Percentiles rank a stretch among this genome's conserved stretches.
phyloP scores from a whole-genome alignment of 257 asterid species.

The Gynochthodes officinalis region DNA sequence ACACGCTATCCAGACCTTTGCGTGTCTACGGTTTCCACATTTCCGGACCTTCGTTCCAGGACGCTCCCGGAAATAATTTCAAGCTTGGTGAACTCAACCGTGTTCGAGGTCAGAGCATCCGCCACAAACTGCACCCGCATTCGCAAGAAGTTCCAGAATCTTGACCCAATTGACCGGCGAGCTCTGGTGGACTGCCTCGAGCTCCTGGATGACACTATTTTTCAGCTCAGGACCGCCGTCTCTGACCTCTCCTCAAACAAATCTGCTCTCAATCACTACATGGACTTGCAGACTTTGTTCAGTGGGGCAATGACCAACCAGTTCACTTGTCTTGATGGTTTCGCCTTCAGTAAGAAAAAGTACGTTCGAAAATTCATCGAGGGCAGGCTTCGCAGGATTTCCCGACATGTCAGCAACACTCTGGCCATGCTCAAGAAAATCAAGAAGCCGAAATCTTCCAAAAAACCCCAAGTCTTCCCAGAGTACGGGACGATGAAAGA shows the following conservation, averaged over 20 bases:
- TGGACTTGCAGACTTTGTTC: constrained; percentile 66
- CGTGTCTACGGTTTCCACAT: constrained; percentile 51
- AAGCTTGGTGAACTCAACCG: constrained; percentile 58
- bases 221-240: constrained; percentile 39
- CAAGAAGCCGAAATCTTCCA: constrained; percentile 27
- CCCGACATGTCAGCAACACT: constrained; percentile 77
- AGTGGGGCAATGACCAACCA: constrained; percentile 96
- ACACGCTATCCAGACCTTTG: constrained; percentile 73
- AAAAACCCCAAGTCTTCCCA: constrained; percentile 28
- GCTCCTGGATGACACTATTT: constrained; percentile 53
- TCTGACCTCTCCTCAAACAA: constrained; percentile 35
- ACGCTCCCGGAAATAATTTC: constrained; percentile 69
- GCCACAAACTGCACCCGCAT: constrained; percentile 50
- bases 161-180: constrained; percentile 50
- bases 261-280: constrained; percentile 38
- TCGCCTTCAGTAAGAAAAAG: constrained; percentile 49
- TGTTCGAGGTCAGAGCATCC: constrained; percentile 51
- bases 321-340: constrained; percentile 90
- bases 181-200: constrained; percentile 86
- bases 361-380: constrained; percentile 52
- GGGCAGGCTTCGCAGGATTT: constrained; percentile 46
- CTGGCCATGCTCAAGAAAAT: constrained; percentile 72
- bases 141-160: constrained; percentile 45
- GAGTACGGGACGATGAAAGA: constrained; percentile 34
- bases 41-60: constrained; percentile 61